Evolutionary conservation across 2,329 filamentous ascomycete genomes (phyloP).

Genomic region (Peltaster fructicola): DNA sequence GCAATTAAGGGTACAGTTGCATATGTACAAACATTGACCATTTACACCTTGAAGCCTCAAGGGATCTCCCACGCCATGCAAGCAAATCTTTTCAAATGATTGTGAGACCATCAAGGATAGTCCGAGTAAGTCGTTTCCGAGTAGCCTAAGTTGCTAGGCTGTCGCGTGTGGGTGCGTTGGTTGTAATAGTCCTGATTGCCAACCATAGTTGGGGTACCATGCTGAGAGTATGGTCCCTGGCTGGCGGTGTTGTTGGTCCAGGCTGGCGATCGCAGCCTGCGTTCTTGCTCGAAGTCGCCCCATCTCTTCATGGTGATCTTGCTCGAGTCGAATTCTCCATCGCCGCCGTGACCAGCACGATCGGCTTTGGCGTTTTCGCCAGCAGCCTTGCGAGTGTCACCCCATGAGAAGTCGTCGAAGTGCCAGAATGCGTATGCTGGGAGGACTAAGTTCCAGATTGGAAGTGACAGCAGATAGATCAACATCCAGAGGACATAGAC

Average conservation of each 20-base stretch:
- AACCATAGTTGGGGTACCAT: too few species aligned
- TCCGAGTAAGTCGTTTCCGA: conserved; percentile 1
- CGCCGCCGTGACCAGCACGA: conserved; percentile 40
- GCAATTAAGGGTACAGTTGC: neutral
- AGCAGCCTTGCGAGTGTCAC: conserved; percentile 87
- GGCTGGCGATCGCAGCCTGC: conserved; percentile 11
- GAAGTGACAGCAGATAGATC: conserved; percentile 82
- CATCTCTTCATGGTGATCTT: conserved; percentile 99
- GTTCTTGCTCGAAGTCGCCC: conserved; percentile 76
- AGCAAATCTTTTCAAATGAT: neutral
- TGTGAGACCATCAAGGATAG: conserved; percentile 1
- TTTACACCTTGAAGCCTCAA: neutral
- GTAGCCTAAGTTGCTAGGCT: conserved; percentile 1
- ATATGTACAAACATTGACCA: neutral
- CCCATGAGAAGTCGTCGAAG: conserved; percentile 99
- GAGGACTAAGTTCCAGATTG: conserved; percentile 94
- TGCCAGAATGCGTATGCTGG: conserved; percentile 97
- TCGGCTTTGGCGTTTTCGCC: conserved; percentile 78
- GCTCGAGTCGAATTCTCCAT: conserved; percentile 93
- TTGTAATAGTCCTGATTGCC: neutral
- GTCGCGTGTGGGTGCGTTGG: neutral
- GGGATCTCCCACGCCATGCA: neutral
- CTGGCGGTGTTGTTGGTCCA: conserved; percentile 2
- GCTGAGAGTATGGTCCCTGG: too few species aligned
- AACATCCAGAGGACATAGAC: conserved; percentile 94